phyloP scores from a whole-genome alignment of 2,329 filamentous ascomycete species.

The Fusarium sp. region DNA sequence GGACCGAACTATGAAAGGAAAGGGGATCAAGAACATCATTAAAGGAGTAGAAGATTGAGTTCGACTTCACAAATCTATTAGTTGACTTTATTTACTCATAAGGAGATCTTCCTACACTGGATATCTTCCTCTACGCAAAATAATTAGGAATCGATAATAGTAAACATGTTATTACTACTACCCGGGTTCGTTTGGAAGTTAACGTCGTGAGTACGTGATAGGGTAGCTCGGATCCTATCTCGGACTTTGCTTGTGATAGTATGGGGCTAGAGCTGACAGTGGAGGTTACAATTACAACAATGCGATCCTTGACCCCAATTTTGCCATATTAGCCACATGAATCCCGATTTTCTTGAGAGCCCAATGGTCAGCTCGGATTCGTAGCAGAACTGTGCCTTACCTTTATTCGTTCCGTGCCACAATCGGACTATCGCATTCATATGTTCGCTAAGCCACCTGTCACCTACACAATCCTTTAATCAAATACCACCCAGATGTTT shows the following conservation, averaged over 20 bases:
- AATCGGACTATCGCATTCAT: not conserved
- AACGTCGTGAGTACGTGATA: not conserved
- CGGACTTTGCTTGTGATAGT: constrained; percentile 8
- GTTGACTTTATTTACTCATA: not conserved
- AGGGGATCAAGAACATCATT: constrained; percentile 77
- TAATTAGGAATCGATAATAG: not conserved
- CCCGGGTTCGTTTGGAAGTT: not conserved
- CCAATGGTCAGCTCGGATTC: constrained; percentile 8
- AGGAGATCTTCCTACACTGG: not conserved
- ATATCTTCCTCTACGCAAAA: not conserved
- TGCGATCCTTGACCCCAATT: not conserved
- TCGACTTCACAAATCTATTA: not conserved
- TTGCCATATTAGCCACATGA: not conserved
- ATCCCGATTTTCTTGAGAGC: not conserved
- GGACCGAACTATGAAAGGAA: constrained; percentile 83
- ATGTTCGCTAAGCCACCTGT: not conserved
- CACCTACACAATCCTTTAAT: not conserved
- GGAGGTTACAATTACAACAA: not conserved
- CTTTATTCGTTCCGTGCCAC: not conserved
- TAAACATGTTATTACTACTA: not conserved
- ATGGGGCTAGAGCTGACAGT: not conserved
- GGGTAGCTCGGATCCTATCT: constrained; percentile 12
- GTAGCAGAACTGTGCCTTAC: not conserved
- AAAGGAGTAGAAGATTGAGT: constrained; percentile 19
- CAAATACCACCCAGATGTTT: not conserved